phyloP scores from a whole-genome alignment of 2,329 filamentous ascomycete genomes.

The Pyrenochaeta sp. region DNA sequence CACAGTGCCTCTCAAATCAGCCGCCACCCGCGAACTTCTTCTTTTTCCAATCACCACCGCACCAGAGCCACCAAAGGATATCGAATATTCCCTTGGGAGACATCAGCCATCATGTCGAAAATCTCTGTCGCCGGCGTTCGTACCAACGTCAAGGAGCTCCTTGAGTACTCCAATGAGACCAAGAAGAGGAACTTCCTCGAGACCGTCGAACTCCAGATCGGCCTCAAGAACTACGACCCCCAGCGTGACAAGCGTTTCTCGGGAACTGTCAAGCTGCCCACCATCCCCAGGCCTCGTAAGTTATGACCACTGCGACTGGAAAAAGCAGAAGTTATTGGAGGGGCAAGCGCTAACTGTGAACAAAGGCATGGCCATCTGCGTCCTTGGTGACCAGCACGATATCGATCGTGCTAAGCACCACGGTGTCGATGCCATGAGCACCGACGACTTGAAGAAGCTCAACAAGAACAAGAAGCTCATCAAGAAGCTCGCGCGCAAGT shows the following conservation, averaged over 20 bases:
- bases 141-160: slow-evolving; percentile 89
- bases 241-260: slow-evolving; percentile 99
- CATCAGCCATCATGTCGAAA: slow-evolving; percentile 74
- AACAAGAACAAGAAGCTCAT: slow-evolving; percentile 99
- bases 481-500: slow-evolving; percentile 99
- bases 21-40: slow-evolving; percentile 12
- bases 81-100: slow-evolving; percentile 58
- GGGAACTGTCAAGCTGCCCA: slow-evolving; percentile 94
- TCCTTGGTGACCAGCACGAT: slow-evolving; percentile 96
- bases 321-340: background rate
- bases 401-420: slow-evolving; percentile 99
- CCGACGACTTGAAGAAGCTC: slow-evolving; percentile 99
- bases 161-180: slow-evolving; percentile 92
- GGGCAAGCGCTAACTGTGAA: slow-evolving; percentile 12
- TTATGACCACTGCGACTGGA: background rate
- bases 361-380: slow-evolving; percentile 58
- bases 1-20: slow-evolving; percentile 24
- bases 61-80: slow-evolving; percentile 51
- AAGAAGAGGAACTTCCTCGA: slow-evolving; percentile 99
- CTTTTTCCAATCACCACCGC: slow-evolving; percentile 40
- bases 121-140: slow-evolving; percentile 94
- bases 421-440: slow-evolving; percentile 96
- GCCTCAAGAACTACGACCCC: slow-evolving; percentile 69
- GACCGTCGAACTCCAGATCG: slow-evolving; percentile 77
- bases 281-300: slow-evolving; percentile 75